Conservation (phyloP, 2,329 filamentous ascomycete species). For the Beauveria australis region DNA sequence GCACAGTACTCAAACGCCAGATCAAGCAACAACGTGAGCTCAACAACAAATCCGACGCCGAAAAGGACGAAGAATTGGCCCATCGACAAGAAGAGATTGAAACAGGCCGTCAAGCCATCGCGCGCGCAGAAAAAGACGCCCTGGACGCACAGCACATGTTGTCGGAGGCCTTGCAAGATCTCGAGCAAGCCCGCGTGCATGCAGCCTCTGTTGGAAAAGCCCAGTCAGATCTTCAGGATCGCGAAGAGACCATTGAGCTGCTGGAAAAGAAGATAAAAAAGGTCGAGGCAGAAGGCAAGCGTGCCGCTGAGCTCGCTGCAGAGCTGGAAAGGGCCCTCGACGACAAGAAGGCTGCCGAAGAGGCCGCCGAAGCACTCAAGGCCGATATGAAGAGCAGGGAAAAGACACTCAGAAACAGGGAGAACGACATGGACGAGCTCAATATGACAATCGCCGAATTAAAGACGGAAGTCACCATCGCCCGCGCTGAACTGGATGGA, state of each 20-base stretch:
- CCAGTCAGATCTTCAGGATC: constrained; percentile 31
- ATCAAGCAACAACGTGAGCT: constrained; percentile 93
- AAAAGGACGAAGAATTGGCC: constrained; percentile 57
- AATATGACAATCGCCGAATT: constrained; percentile 47
- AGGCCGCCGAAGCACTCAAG: constrained; percentile 14
- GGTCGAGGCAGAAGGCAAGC: constrained; percentile 24
- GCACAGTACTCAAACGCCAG: constrained; percentile 79
- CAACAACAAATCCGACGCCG: constrained; percentile 75
- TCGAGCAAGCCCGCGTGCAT: constrained; percentile 30
- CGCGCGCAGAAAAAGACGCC: constrained; percentile 30
- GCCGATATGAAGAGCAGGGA: constrained; percentile 26
- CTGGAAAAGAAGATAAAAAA: constrained; percentile 34
- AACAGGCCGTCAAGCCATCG: constrained; percentile 27
- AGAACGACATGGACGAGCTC: constrained; percentile 41
- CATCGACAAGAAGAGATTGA: constrained; percentile 50
- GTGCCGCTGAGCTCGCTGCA: constrained; percentile 18
- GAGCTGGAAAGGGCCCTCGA: constrained; percentile 23
- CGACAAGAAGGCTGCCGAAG: constrained; percentile 13
- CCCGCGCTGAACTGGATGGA: constrained; percentile 53
- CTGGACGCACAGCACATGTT: constrained; percentile 39
- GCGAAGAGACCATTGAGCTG: constrained; percentile 33
- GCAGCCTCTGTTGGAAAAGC: constrained; percentile 17
- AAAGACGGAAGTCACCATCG: constrained; percentile 54
- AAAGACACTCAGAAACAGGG: constrained; percentile 38
- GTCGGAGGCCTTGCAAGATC: constrained; percentile 37